phyloP scores from a whole-genome alignment of 305 asterid species.

The Fraxinus greggii region DNA sequence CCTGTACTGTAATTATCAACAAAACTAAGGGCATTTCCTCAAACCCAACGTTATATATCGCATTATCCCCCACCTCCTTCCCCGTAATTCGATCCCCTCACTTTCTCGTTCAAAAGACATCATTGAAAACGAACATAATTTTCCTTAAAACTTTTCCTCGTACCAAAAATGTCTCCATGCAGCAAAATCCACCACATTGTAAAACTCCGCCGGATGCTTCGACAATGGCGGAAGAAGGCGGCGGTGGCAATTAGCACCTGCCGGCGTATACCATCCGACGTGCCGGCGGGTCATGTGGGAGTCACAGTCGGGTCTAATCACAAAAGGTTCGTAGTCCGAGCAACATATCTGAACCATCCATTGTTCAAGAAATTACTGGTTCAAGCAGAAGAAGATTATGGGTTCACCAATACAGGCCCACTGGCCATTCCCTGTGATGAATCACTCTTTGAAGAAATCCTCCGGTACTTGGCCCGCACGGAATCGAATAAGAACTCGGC shows the following conservation, averaged over 20 bases:
- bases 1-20: constrained; percentile 33
- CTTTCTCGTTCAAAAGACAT: constrained; percentile 9
- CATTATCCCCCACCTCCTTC: constrained; percentile 18
- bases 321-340: constrained; percentile 57
- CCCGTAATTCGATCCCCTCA: constrained; percentile 28
- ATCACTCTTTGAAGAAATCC: constrained; percentile 57
- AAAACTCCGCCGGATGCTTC: constrained; percentile 69
- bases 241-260: constrained; percentile 33
- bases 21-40: constrained; percentile 15
- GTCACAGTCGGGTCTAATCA: constrained; percentile 59
- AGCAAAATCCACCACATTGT: constrained; percentile 84
- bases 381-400: constrained; percentile 78
- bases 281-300: constrained; percentile 82
- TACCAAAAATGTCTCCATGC: constrained; percentile 30
- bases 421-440: constrained; percentile 82
- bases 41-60: constrained; percentile 28
- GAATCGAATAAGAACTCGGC: constrained; percentile 39
- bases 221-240: constrained; percentile 83
- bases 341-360: constrained; percentile 73
- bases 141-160: not conserved
- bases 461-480: constrained; percentile 50
- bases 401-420: constrained; percentile 70
- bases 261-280: constrained; percentile 49
- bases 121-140: not conserved
- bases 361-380: constrained; percentile 56